Base-by-base conservation (phyloP, 441 rosid genomes). In the Sinapis alba region DNA sequence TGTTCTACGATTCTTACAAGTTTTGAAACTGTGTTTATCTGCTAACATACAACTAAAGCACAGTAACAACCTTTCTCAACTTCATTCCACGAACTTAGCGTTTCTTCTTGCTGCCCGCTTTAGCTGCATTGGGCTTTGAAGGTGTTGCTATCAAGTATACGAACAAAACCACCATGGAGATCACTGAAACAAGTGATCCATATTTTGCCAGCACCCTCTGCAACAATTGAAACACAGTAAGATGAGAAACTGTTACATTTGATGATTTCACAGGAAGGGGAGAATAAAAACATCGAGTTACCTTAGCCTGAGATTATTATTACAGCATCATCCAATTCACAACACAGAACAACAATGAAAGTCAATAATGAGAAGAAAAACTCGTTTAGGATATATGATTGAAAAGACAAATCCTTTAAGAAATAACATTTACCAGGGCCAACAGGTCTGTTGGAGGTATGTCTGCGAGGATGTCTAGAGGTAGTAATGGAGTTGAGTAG, bases 391-490 rank as follows among this genome's bases (percentile, higher is more conserved):
- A 51, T 19, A 51, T 19, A 51, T 51, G 23, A 18, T 1, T 51
- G 57, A 51, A 18, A 18, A 13, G 19, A 51, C 24, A 51, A 51
- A 50, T 16, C 0, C 56, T 47, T 47, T 36, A 47, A 16, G 12
- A 51, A 51, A 13, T 2, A 19, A 6, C 19, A 12, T 7, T 90
- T 84, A 90, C 99, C 94, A 80, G 72, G 26, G 84, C 92, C 68
- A 96, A 54, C 74, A 80, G 84, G 68, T 91, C 83, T 77, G 83
- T 96, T 18, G 93, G 90, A 73, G 90, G 84, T 84, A 84, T 88
- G 32, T 89, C 98, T 1, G 99, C 93, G 57, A 93, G 97, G 61
- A 96, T 68, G 77, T 92, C 93, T 3, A 92, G 83, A 68, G 97
- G 94, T 78, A 88, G 71, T 5, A 92, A 78, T 6, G 97, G 93